A percentile compares a stretch with the other conserved stretches of the same genome.
Evolutionary conservation across 1,284 basidiomycete genomes (phyloP).

Genomic region (Ceratobasidium sp.): DNA sequence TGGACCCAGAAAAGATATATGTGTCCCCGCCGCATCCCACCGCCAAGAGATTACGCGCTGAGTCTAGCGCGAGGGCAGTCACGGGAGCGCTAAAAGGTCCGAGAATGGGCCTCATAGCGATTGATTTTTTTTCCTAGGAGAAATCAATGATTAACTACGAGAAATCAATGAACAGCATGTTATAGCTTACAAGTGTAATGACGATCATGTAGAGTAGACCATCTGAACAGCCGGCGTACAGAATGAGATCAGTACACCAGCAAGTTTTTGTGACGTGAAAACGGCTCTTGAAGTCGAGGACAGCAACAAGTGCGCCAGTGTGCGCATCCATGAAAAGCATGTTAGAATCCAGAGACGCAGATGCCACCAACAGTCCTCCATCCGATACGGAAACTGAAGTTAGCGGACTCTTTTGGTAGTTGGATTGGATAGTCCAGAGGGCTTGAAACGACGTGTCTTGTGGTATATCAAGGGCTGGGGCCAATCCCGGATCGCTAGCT

Average conservation of each 20-base stretch:
- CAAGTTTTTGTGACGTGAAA: background rate
- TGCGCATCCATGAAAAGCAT: background rate
- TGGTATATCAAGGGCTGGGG: background rate
- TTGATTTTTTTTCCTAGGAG: background rate
- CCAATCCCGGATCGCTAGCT: no score
- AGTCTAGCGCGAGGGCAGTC: background rate
- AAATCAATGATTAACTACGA: no score
- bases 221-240: background rate
- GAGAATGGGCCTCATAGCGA: background rate
- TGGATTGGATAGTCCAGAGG: background rate
- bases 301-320: background rate
- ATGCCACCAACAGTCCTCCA: background rate
- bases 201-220: background rate
- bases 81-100: background rate
- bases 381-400: background rate
- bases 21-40: background rate
- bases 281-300: background rate
- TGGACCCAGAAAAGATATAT: background rate
- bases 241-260: background rate
- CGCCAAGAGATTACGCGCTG: background rate
- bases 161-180: no score
- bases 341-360: background rate
- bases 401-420: background rate
- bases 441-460: background rate
- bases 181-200: no score